Evolutionary conservation across 2,329 filamentous ascomycete genomes (phyloP).

Genomic region (Pestalotiopsis sp.): DNA sequence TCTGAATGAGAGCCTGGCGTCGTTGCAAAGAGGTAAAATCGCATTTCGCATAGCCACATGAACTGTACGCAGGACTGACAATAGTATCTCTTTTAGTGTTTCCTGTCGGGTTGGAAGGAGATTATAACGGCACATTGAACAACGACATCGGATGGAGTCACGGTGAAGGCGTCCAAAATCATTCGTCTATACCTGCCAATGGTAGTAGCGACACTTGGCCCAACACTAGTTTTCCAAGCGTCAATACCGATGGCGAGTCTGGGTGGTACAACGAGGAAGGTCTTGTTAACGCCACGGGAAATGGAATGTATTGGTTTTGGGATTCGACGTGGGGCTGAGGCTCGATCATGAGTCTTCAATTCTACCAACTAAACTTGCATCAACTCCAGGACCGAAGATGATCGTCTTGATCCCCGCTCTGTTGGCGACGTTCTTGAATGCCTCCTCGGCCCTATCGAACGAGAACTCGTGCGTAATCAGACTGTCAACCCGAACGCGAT

Average conservation of each 20-base stretch:
- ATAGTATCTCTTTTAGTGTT: background rate
- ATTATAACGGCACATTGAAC: too few relatives aligned
- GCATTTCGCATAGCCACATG: background rate
- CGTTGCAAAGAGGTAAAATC: background rate
- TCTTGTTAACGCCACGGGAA: background rate
- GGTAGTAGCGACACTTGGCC: too few relatives aligned
- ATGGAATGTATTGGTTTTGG: background rate
- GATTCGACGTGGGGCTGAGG: background rate
- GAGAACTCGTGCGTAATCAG: conserved; percentile 77
- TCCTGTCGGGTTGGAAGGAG: background rate
- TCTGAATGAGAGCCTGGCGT: background rate
- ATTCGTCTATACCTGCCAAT: too few relatives aligned
- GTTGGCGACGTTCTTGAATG: conserved; percentile 83
- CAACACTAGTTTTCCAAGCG: background rate
- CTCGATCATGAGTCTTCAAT: too few relatives aligned
- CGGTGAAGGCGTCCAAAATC: too few relatives aligned
- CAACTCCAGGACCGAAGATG: conserved; percentile 57
- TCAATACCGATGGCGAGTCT: background rate
- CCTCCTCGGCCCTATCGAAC: conserved; percentile 82
- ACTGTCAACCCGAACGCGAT: conserved; percentile 79
- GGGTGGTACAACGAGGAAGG: background rate
- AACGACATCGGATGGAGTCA: too few relatives aligned
- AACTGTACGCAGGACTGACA: background rate
- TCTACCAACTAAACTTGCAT: too few relatives aligned
- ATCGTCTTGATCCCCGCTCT: conserved; percentile 77